Evolutionary conservation across 331 rosid genomes (phyloP).

Genomic region (Saraca asoca): DNA sequence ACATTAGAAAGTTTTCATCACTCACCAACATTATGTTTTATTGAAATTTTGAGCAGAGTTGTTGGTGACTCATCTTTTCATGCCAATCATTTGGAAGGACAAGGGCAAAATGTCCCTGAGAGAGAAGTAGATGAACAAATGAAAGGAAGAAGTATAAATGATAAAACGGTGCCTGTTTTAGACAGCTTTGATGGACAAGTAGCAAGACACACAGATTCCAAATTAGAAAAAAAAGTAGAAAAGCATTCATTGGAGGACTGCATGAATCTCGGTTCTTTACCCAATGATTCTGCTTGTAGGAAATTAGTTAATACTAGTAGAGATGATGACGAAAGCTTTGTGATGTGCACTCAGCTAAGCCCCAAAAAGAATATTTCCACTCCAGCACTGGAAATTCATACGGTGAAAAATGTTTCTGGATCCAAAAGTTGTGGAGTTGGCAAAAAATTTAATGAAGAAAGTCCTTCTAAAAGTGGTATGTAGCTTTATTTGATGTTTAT

Average conservation of each 20-base stretch:
- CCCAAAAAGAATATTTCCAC: slow-evolving; percentile 36
- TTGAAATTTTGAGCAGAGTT: slow-evolving; percentile 37
- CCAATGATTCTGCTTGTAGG: slow-evolving; percentile 25
- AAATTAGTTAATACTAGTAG: slow-evolving; percentile 41
- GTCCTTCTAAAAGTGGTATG: slow-evolving; percentile 46
- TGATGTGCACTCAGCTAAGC: slow-evolving; percentile 34
- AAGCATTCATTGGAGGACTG: slow-evolving; percentile 27
- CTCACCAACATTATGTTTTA: slow-evolving; percentile 21
- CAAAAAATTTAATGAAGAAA: slow-evolving; percentile 40
- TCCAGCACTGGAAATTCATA: slow-evolving; percentile 27
- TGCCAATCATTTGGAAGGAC: slow-evolving; percentile 46
- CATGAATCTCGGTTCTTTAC: slow-evolving; percentile 19
- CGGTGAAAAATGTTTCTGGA: slow-evolving; percentile 28
- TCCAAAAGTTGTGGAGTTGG: slow-evolving; percentile 30
- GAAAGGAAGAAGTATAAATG: slow-evolving; percentile 35
- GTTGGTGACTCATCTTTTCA: slow-evolving; percentile 33
- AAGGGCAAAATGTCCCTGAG: slow-evolving; percentile 46
- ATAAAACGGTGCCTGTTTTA: slow-evolving; percentile 23
- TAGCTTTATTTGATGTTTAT: slow-evolving; percentile 25
- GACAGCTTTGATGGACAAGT: slow-evolving; percentile 33
- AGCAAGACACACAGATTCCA: slow-evolving; percentile 32
- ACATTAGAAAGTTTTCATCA: slow-evolving; percentile 32
- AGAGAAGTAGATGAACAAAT: slow-evolving; percentile 41
- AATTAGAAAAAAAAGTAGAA: slow-evolving; percentile 32
- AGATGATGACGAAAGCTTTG: slow-evolving; percentile 65